Base-by-base conservation (phyloP, 768 basidiomycete genomes). In the Rickenella mellea region DNA sequence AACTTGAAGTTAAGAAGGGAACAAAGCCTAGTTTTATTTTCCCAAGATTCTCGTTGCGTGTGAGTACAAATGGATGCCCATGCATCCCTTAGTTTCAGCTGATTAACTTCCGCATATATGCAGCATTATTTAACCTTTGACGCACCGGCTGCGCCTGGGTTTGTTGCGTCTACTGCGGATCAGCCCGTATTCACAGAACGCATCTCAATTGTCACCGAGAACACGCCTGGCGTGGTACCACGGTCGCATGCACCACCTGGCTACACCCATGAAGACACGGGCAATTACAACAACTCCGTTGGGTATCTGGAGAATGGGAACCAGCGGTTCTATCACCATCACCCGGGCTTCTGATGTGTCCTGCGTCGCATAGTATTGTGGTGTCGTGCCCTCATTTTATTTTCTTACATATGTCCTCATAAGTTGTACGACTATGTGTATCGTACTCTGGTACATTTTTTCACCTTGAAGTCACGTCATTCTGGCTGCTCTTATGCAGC, bases 291-390 rank as follows among this genome's bases (percentile, higher is more conserved):
- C 48, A 68, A 64, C 27, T 65, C 69, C 9, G 59, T 73, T 25
- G 75, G 72, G 11, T 65, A 72, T 27, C 54, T 75, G 49, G 73
- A 75, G 51, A 76, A 73, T 49, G 71, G 73, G 11, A 75, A 78
- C 51, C 73, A 76, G 50, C 60, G 70, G 49, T 77, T 72, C 52
- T 57, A 50, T 37, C 51, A 27, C 27, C 43, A 36, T 36, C 33
- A 36, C 15, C 19, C 33, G 10, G 33, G 33, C 4, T 36, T 36
- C 15, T 36, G 33, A 36, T 7, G 11, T 17, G 19, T 4, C 10
- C 19, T 7, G 9, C 24, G 7, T 4, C 5, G 30, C 20, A 14
- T n/a, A 32, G 3, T 3, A 32, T 3, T 32, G n/a, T 14, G 30
- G 20, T 14, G 33, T 36, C 24, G 4, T 6, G 9, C 24, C 9